Base-by-base conservation (phyloP, 2,329 filamentous ascomycete species). In the Pseudogymnoascus sp. region DNA sequence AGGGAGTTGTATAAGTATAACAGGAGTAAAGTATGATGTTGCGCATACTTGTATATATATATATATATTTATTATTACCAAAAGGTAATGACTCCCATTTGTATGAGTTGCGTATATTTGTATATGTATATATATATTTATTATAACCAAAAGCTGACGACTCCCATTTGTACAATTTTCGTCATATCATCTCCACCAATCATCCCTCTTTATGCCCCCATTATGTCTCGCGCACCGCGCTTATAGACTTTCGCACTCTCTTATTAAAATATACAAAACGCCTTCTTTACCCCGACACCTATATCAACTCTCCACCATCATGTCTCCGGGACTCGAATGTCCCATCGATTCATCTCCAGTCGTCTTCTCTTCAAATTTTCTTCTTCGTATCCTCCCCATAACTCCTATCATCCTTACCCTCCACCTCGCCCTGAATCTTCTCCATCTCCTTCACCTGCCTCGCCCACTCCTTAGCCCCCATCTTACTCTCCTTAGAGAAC, bases 401-500 rank as follows among this genome's bases (percentile, higher is more conserved):
- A 17, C 59, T 67, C n/a, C 72, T 64, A 44, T 74, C 69, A 66
- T 74, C 72, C 23, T 67, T 65, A 7, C 84, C 85, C 17, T 85
- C 77, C 3, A 81, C 82, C 38, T 76, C 71, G 64, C 77, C 77
- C 6, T 87, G 81, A 38, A 78, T 67, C 35, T 73, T 72, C 83
- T 88, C 87, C 29, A 96, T 90, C 72, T 90, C 83, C 74, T 87
- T 82, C 64, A 92, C 85, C 78, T 96, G 92, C 72, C 85, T 83
- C 72, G 88, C 83, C 91, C 91, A 96, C 74, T 91, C 88, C 65
- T 81, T 82, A 71, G 89, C 79, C 67, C 84, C 89, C 89, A 95
- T 93, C 82, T 96, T 96, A 70, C 85, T 86, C 74, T 95, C 89
- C 74, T 88, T 88, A 70, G 87, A 79, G 79, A 96, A 97, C 69